Evolutionary conservation across 345 rosid genomes (phyloP).

Genomic region (Stellera chamaejasme): DNA sequence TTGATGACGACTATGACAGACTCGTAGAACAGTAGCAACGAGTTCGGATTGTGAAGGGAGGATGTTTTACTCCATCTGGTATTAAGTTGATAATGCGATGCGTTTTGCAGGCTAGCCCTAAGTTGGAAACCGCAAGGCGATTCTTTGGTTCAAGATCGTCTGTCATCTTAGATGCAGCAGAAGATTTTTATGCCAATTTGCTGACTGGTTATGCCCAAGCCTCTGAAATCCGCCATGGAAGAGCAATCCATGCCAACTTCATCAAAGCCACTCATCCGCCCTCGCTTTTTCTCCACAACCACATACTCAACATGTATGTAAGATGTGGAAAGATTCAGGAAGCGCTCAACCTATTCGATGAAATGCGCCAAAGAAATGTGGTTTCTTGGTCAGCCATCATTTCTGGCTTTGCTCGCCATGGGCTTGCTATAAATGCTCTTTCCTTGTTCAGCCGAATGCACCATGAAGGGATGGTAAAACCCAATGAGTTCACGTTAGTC

Average conservation of each 20-base stretch:
- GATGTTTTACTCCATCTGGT: no score
- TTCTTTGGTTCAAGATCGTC: no score
- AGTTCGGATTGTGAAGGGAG: no score
- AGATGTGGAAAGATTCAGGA: constrained; percentile 21
- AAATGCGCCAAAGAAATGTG: constrained; percentile 39
- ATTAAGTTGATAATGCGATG: no score
- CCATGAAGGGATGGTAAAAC: constrained; percentile 19
- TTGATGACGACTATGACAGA: no score
- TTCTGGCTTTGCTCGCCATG: constrained; percentile 32
- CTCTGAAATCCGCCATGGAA: constrained; percentile 20
- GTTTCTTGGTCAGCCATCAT: constrained; percentile 44
- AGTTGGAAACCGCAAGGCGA: no score
- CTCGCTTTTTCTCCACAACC: constrained; percentile 32
- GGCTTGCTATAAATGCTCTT: constrained; percentile 23
- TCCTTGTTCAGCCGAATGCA: constrained; percentile 28
- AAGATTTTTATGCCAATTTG: constrained; percentile 14
- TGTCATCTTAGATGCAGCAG: neutral
- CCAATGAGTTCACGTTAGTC: constrained; percentile 45
- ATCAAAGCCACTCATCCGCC: constrained; percentile 20
- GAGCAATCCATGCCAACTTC: constrained; percentile 31
- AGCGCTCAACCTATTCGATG: constrained; percentile 35
- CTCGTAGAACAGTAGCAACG: no score
- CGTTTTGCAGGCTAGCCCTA: no score
- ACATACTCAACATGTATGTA: constrained; percentile 29
- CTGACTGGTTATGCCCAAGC: constrained; percentile 25